A percentile compares a stretch with the other conserved stretches of the same genome.
phyloP scores from a whole-genome alignment of 345 rosid genomes.

The Melaleuca quinquenervia region DNA sequence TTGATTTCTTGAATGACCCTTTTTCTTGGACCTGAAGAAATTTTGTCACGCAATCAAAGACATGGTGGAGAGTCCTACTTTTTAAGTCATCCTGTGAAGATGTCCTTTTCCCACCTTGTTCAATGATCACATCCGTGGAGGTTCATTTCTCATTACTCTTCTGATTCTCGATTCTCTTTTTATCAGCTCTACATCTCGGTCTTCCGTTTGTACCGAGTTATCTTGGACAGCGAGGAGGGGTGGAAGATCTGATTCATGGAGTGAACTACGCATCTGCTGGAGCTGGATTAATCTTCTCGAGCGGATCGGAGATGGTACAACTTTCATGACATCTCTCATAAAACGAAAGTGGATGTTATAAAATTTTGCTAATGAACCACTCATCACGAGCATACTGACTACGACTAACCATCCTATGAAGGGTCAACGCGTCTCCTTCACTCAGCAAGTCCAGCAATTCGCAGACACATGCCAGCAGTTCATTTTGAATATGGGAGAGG shows the following conservation, averaged over 20 bases:
- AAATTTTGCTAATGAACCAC: background rate
- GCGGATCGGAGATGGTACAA: constrained; percentile 73
- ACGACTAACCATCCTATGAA: constrained; percentile 8
- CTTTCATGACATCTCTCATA: background rate
- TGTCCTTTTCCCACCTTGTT: background rate
- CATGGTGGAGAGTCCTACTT: background rate
- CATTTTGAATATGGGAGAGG: constrained; percentile 53
- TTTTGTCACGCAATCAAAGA: background rate
- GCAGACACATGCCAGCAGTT: constrained; percentile 73
- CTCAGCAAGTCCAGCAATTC: constrained; percentile 83
- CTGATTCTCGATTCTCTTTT: background rate
- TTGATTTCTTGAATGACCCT: background rate
- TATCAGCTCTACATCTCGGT: constrained; percentile 55
- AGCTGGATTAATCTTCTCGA: constrained; percentile 77
- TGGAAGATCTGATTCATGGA: constrained; percentile 60
- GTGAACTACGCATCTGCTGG: constrained; percentile 87
- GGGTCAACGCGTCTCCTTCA: constrained; percentile 82
- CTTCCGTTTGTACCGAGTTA: constrained; percentile 82
- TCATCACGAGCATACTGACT: background rate
- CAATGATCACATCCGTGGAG: background rate
- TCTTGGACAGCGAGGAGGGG: constrained; percentile 60
- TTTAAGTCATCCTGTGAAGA: background rate
- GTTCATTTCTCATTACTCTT: background rate
- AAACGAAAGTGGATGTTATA: background rate
- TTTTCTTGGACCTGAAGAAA: background rate